These are phyloP conservation scores for Cytospora piceicola DNA, from an alignment of 2,329 filamentous ascomycete species.

Conservation along the genomic window DNA sequence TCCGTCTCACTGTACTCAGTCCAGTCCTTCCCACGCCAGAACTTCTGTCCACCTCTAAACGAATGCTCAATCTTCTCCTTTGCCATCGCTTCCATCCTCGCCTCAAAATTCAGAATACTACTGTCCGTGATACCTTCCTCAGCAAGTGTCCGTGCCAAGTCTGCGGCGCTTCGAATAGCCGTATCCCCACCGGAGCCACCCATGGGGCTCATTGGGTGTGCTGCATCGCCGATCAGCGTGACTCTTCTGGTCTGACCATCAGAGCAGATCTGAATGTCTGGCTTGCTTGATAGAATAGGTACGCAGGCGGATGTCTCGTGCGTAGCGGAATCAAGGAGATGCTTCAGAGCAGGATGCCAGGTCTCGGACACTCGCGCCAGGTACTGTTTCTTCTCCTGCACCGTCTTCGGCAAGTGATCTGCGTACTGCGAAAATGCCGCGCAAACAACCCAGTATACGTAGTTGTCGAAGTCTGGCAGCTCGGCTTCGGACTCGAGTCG, in stretches of 20 bases:
- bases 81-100: constrained; percentile 35
- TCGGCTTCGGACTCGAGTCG: constrained; percentile 29
- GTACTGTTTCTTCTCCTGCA: constrained; percentile 34
- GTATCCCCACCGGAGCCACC: constrained; percentile 39
- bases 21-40: constrained; percentile 37
- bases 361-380: constrained; percentile 32
- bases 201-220: constrained; percentile 39
- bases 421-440: constrained; percentile 35
- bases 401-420: constrained; percentile 34
- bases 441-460: constrained; percentile 38
- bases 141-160: constrained; percentile 35
- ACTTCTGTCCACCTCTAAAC: constrained; percentile 36
- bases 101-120: constrained; percentile 33
- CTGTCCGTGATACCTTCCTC: constrained; percentile 32
- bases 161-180: constrained; percentile 36
- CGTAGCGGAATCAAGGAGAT: constrained; percentile 34
- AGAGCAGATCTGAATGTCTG: constrained; percentile 35
- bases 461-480: constrained; percentile 36
- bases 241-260: constrained; percentile 30
- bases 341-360: constrained; percentile 38
- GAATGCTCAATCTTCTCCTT: constrained; percentile 39
- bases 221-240: constrained; percentile 33
- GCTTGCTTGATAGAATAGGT: constrained; percentile 38
- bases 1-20: constrained; percentile 15
- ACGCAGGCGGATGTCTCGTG: constrained; percentile 35